Evolutionary conservation across 345 rosid species (phyloP).

Genomic region (Lenwebbia sp.): DNA sequence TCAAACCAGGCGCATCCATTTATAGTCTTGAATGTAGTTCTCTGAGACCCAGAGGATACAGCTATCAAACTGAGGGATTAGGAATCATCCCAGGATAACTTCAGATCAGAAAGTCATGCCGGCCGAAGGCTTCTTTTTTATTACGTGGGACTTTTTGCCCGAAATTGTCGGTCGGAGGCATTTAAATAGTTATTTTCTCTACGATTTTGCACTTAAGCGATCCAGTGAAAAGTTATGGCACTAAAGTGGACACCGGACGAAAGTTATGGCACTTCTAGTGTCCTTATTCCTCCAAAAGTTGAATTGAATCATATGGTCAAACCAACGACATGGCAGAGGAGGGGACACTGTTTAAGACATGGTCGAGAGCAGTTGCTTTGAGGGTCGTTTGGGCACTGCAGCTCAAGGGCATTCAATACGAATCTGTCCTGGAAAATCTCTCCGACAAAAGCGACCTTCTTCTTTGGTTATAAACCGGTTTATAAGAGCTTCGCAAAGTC

Average conservation of each 20-base stretch:
- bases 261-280: too few species aligned
- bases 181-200: too few species aligned
- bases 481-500: not conserved
- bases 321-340: not conserved
- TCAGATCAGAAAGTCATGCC: not conserved
- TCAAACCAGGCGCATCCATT: not conserved
- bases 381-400: not conserved
- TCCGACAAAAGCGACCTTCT: not conserved
- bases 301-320: not conserved
- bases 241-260: accelerated
- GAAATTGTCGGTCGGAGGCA: too few species aligned
- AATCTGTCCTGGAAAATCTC: not conserved
- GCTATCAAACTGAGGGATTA: not conserved
- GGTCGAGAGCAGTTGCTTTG: not conserved
- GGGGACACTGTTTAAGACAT: not conserved
- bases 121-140: not conserved
- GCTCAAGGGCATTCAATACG: not conserved
- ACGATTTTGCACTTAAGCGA: too few species aligned
- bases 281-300: not conserved
- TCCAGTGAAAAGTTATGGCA: too few species aligned
- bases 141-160: too few species aligned
- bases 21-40: not conserved
- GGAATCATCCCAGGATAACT: not conserved
- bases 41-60: not conserved
- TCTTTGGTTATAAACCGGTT: not conserved